A percentile compares a stretch with the other conserved stretches of the same genome.
Evolutionary conservation across 306 rosid species (phyloP).

Genomic region (Quercus ilex): DNA sequence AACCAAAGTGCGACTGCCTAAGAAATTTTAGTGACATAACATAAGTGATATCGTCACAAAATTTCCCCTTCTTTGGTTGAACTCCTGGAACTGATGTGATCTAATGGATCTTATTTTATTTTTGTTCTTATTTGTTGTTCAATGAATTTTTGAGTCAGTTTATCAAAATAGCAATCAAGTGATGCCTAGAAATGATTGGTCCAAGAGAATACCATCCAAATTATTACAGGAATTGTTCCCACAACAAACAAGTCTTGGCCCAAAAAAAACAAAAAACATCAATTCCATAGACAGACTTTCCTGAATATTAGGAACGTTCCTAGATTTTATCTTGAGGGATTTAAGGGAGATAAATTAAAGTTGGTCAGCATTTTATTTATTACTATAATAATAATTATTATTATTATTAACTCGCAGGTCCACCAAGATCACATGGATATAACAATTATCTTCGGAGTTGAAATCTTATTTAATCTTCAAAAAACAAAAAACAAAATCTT

Average conservation of each 20-base stretch:
- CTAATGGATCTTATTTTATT: neutral
- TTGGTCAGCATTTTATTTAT: neutral
- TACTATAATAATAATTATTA: too few species aligned
- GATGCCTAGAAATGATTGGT: neutral
- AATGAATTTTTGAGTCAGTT: neutral
- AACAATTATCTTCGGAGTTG: neutral
- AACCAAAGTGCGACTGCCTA: neutral
- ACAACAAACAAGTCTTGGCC: neutral
- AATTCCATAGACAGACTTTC: neutral
- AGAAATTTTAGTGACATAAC: neutral
- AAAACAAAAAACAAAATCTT: too few species aligned
- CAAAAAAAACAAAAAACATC: neutral
- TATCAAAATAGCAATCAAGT: too few species aligned
- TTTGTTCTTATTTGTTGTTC: neutral
- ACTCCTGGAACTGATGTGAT: too few species aligned
- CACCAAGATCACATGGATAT: neutral
- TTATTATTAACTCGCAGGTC: neutral
- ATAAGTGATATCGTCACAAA: neutral
- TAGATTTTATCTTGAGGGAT: neutral
- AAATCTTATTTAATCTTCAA: neutral
- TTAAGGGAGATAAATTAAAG: neutral
- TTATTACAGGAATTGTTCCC: neutral
- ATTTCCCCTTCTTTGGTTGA: neutral
- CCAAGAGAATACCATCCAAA: neutral
- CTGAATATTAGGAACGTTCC: neutral